These are phyloP conservation scores for Eucalyptus paniculata DNA, from an alignment of 345 rosid species.

Conservation along the genomic window DNA sequence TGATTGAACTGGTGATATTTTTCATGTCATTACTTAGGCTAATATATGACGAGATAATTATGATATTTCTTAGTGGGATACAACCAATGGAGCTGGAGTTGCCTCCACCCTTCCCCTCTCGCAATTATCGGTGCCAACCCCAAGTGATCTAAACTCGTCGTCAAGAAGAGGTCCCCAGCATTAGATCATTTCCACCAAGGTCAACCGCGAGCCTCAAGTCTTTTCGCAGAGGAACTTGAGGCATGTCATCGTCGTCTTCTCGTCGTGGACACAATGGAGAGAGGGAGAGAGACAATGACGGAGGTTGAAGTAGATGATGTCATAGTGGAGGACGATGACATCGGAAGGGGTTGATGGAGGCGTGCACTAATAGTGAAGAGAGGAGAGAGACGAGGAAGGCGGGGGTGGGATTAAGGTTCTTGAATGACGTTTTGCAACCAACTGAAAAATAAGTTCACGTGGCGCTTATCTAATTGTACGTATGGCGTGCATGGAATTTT, in stretches of 20 bases:
- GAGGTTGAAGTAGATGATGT: not conserved
- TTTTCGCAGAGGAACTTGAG: not conserved
- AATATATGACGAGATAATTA: not conserved
- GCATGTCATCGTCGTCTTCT: not conserved
- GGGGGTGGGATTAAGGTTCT: not conserved
- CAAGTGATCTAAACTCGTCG: not conserved
- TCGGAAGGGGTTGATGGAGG: not conserved
- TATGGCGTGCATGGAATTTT: fast-evolving
- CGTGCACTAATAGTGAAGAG: not conserved
- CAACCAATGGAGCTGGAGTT: not conserved
- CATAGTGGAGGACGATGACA: not conserved
- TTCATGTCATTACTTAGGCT: not conserved
- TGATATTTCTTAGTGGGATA: not conserved
- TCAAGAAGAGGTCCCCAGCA: not conserved
- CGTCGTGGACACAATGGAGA: not conserved
- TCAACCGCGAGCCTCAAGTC: not conserved
- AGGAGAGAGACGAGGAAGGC: not conserved
- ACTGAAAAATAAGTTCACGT: not conserved
- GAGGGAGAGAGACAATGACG: not conserved
- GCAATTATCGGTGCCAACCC: not conserved
- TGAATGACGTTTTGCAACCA: not conserved
- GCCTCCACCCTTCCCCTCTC: not conserved
- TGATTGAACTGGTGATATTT: not conserved
- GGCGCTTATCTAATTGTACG: not conserved
- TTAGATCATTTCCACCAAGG: not conserved